Base-by-base conservation (phyloP, 1,284 basidiomycete species). In the Violaceomyces palustris region DNA sequence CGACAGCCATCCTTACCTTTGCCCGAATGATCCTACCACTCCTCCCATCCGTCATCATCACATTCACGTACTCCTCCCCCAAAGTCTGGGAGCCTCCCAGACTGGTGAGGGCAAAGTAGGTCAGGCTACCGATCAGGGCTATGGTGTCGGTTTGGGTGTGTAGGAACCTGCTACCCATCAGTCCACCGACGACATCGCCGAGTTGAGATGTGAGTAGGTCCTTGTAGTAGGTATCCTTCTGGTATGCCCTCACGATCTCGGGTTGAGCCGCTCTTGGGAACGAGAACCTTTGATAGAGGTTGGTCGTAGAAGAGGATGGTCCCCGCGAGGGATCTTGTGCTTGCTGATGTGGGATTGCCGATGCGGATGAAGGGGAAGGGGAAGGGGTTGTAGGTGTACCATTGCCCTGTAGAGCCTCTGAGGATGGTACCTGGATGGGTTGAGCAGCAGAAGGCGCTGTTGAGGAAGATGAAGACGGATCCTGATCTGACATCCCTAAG, bases 41-140 rank as follows among this genome's bases (percentile, higher is more conserved):
- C 5, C 42, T 39, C 6, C 43, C 37, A 19, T 63, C 51, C 26
- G 67, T 59, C 45, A 75, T 73, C 30, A 75, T 58, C 19, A 70
- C 64, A 41, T 74, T 74, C 37, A 74, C 74, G 43, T 76, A 76
- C 51, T 76, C 75, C 41, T 76, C 75, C 1, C 75, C 75, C 5
- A 76, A 55, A 15, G 75, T 76, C 55, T 76, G 75, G 2, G 73
- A 67, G 3, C 74, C 75, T 54, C 56, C 32, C 2, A 21, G 45
- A 0, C 73, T 74, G 0, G 72, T 73, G 15, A 74, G 42, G 6
- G 59, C 59, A 50, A 73, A 73, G 61, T 75, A 75, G 0, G 66
- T 65, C 3, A 74, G 38, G 14, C 56, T 50, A n/a, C 65, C 71
- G 1, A 66, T 58, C 3, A 71, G 59, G 3, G 61, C 54, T 38